These are phyloP conservation scores for Rhizophagus prolifer DNA, from an alignment of 192 early-diverging fungal genomes.

Conservation along the genomic window DNA sequence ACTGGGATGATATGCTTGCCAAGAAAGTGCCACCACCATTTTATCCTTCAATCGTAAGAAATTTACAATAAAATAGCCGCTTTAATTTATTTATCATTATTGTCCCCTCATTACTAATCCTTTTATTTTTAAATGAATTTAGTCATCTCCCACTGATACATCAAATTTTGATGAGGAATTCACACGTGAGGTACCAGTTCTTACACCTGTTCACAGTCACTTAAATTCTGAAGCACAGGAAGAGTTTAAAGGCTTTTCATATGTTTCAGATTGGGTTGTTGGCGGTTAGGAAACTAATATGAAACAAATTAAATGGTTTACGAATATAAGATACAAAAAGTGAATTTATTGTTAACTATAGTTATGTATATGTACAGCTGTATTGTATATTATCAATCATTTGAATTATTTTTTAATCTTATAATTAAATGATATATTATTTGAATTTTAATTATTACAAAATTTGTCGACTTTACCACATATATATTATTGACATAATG, in stretches of 20 bases:
- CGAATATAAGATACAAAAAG: no score
- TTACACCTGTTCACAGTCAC: slow-evolving; percentile 89
- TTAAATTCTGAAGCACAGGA: slow-evolving; percentile 83
- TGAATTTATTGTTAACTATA: no score
- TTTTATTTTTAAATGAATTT: neutral
- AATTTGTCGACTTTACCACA: no score
- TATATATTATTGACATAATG: no score
- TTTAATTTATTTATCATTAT: neutral
- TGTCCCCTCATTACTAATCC: neutral
- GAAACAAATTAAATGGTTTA: neutral
- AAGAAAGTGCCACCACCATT: slow-evolving; percentile 89
- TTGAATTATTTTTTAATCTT: no score
- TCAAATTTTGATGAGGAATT: slow-evolving; percentile 99
- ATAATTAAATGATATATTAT: no score
- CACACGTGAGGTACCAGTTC: slow-evolving; percentile 87
- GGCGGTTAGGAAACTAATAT: neutral
- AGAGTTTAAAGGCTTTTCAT: slow-evolving; percentile 93
- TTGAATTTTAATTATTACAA: no score
- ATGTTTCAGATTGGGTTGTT: slow-evolving; percentile 83
- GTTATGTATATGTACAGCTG: no score
- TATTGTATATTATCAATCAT: no score
- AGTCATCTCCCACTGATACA: slow-evolving; percentile 70
- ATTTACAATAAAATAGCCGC: neutral
- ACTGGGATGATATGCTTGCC: slow-evolving; percentile 95
- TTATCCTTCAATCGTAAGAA: slow-evolving; percentile 78